Base-by-base conservation (phyloP, 441 rosid species). In the Pelargonium fulgidum region DNA sequence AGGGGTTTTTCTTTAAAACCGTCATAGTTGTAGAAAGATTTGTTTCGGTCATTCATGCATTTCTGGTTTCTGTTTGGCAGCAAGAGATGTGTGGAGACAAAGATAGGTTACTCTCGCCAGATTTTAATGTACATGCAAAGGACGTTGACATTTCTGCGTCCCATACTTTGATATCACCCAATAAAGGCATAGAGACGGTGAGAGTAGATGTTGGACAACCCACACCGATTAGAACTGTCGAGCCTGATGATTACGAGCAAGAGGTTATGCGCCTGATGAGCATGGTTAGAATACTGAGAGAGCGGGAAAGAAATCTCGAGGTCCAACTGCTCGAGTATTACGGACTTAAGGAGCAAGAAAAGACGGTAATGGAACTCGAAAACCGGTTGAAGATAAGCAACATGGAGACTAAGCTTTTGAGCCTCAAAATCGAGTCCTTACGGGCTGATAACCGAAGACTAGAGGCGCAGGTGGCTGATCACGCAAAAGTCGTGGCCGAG, bases 341-440 rank as follows among this genome's bases (percentile, higher is more conserved):
- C 66, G 95, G 95, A 29, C 89, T 87, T n/a, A 91, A 89, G 77
- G 96, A 91, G 76, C 93, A 88, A 75, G 90, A 89, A 77, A 68
- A 87, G 8, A 81, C 85, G 20, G 83, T 84, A 4, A 75, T 80
- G 79, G 98, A 93, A 79, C 86, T 93, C 41, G 85, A 88, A 67
- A 93, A 90, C 79, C 86, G 89, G 47, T 64, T 93, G 75, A 88
- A 87, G 80, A 71, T 88, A 64, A 89, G 83, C 70, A 82, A 81
- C 61, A 77, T 86, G 87, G 96, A 93, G 81, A 82, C 87, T 54
- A 87, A 85, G 81, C 85, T 87, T 64, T 82, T 89, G 64, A 75
- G 73, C 24, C 77, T 83, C 11, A 93, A 88, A 82, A 88, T 93
- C 4, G 87, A 91, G 71, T 83, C 96, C 4, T 80, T 93, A 39